A percentile compares a stretch with the other conserved stretches of the same genome.
These are phyloP conservation scores for Ustilago sp. DNA, from an alignment of 1,284 basidiomycete species.

Conservation along the genomic window DNA sequence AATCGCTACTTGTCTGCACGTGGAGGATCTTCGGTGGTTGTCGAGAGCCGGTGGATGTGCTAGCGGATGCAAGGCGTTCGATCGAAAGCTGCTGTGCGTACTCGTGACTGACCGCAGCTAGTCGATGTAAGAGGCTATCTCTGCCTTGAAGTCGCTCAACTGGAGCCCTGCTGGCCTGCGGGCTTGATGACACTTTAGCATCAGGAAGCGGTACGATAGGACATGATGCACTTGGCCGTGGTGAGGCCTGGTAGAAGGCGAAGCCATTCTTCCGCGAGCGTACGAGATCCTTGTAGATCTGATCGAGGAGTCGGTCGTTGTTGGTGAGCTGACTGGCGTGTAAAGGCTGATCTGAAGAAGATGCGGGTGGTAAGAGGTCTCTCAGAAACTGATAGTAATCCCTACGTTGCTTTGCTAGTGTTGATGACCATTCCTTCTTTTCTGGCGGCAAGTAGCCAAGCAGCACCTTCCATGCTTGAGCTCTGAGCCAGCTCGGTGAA, in stretches of 20 bases:
- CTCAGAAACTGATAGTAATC: conserved; percentile 65
- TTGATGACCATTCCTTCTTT: conserved; percentile 59
- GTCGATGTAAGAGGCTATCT: conserved; percentile 39
- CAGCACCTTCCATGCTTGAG: conserved; percentile 66
- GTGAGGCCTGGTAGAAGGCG: conserved; percentile 56
- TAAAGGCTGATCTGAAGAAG: neutral
- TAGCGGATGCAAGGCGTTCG: conserved; percentile 30
- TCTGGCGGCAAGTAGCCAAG: conserved; percentile 63
- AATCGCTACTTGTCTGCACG: conserved; percentile 18
- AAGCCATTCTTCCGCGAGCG: conserved; percentile 63
- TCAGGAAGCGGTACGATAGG: conserved; percentile 36
- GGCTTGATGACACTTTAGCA: neutral
- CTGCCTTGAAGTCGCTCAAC: conserved; percentile 22
- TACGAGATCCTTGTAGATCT: conserved; percentile 64
- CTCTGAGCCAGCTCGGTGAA: conserved; percentile 59
- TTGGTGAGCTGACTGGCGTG: conserved; percentile 22
- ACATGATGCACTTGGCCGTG: conserved; percentile 40
- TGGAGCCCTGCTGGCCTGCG: neutral
- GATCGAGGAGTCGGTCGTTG: conserved; percentile 59
- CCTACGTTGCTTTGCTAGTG: conserved; percentile 47
- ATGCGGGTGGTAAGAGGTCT: conserved; percentile 48
- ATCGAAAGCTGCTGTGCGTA: conserved; percentile 41
- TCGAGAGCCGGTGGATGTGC: conserved; percentile 8
- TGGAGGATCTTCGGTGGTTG: conserved; percentile 29
- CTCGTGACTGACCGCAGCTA: conserved; percentile 48